phyloP scores from a whole-genome alignment of 2,329 filamentous ascomycete species.

The Fusarium marasasianum region DNA sequence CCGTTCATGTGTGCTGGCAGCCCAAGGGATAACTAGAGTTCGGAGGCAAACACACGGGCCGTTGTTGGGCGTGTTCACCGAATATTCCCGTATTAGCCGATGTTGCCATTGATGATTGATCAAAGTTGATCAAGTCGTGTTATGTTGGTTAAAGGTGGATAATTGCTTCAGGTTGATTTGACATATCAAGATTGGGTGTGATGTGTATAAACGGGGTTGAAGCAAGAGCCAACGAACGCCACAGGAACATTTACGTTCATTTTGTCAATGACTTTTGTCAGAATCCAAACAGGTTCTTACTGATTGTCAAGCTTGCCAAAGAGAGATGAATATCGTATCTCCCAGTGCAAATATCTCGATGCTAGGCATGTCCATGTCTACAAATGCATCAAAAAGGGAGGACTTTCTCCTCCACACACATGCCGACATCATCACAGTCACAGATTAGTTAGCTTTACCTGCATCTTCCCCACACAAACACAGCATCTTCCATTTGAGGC shows the following conservation, averaged over 20 bases:
- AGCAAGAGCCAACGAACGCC: not conserved
- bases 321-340: not conserved
- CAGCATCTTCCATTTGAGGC: conserved; percentile 21
- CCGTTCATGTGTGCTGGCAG: conserved; percentile 26
- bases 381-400: conserved; percentile 22
- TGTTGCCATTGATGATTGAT: conserved; percentile 12
- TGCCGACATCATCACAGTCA: conserved; percentile 18
- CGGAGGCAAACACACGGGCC: conserved; percentile 35
- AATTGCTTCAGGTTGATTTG: conserved; percentile 18
- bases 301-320: not conserved
- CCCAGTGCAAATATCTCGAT: not conserved
- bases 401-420: conserved; percentile 24
- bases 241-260: not conserved
- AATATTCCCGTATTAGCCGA: conserved; percentile 14
- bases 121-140: conserved; percentile 1
- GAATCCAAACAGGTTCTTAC: not conserved
- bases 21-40: conserved; percentile 4
- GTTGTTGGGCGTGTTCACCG: conserved; percentile 23
- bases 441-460: conserved; percentile 16
- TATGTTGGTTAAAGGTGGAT: conserved; percentile 7
- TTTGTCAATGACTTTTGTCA: too few species aligned
- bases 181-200: not conserved
- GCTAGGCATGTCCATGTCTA: not conserved
- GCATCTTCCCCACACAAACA: conserved; percentile 27
- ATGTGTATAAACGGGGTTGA: not conserved